Base-by-base conservation (phyloP, 768 basidiomycete species). In the Exsudoporus frostii region DNA sequence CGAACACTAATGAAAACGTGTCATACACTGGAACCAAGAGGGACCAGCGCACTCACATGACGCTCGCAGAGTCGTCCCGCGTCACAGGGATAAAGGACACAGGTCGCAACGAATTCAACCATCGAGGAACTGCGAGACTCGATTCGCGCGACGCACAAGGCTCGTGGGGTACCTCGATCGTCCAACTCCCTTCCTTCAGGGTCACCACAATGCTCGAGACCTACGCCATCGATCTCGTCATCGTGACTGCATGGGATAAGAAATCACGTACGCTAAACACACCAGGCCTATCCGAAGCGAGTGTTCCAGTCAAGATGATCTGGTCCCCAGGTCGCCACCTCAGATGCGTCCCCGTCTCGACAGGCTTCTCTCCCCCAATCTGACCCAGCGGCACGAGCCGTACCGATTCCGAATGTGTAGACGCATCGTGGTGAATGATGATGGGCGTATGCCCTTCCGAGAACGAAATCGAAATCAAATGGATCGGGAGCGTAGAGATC, bases 101-200 rank as follows among this genome's bases (percentile, higher is more conserved):
- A 0, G 86, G 84, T 44, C 77, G 65, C 1, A 83, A 46, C 5
- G 80, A 81, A 45, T 73, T 77, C 46, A 90, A 63, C 90, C 90
- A 92, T 47, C 71, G 71, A 13, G 75, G 71, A 13, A 65, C 54
- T 8, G 45, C 47, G 24, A 57, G 10, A 15, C 61, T 56, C 29
- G 71, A 72, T 33, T 71, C 69, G 9, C 75, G 75, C 29, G 67
- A 59, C 17, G 61, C 65, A 50, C 69, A 71, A 1, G 80, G 76
- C 20, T 77, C 72, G 46, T 85, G 72, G 1, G 83, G 80, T 30
- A 92, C 68, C 39, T 87, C 77, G 24, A 93, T 73, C 39, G 73
- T 79, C 91, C 91, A 93, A 27, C 67, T 73, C 34, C 80, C 80
- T 65, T 86, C 77, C 50, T 76, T 74, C 24, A 92, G 63, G 0